Conservation (phyloP, 192 early-diverging fungal genomes). For the Podila epicladia region DNA sequence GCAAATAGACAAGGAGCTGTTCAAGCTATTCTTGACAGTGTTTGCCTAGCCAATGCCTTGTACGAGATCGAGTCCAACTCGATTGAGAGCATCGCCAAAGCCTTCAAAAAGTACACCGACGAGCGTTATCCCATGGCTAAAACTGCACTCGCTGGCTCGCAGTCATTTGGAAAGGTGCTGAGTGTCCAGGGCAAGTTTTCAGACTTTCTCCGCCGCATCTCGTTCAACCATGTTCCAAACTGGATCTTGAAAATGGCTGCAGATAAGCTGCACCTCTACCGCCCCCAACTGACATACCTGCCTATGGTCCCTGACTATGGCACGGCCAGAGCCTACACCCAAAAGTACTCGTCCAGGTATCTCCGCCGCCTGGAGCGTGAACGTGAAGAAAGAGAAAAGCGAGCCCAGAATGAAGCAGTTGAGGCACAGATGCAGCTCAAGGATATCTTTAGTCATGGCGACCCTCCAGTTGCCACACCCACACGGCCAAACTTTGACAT, state of each 20-base stretch:
- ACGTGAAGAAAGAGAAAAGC: neutral
- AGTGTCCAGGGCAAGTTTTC: slow-evolving; percentile 17
- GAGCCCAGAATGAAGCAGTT: neutral
- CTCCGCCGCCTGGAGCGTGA: slow-evolving; percentile 1
- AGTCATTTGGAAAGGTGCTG: slow-evolving; percentile 25
- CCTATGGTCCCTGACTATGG: slow-evolving; percentile 46
- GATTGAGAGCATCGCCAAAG: slow-evolving; percentile 24
- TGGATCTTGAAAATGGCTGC: slow-evolving; percentile 30
- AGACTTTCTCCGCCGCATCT: slow-evolving; percentile 31
- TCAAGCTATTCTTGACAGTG: slow-evolving; percentile 35
- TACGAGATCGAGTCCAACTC: slow-evolving; percentile 38
- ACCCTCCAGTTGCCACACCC: neutral
- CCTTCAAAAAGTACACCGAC: slow-evolving; percentile 28
- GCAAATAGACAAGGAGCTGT: slow-evolving; percentile 30
- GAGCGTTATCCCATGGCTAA: slow-evolving; percentile 26
- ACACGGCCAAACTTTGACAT: neutral
- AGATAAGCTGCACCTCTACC: slow-evolving; percentile 36
- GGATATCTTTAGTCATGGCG: neutral
- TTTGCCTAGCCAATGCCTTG: slow-evolving; percentile 35
- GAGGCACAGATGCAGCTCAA: neutral
- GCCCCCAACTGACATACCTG: slow-evolving; percentile 35
- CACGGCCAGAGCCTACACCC: slow-evolving; percentile 14
- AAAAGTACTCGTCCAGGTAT: slow-evolving; percentile 41
- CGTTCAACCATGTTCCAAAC: slow-evolving; percentile 25
- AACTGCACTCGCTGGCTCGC: slow-evolving; percentile 13